Evolutionary conservation across 495 filamentous ascomycete species (phyloP), one percentile per base, ranked within the genome.

Genomic region (Hyphodiscus hymeniophilus): DNA sequence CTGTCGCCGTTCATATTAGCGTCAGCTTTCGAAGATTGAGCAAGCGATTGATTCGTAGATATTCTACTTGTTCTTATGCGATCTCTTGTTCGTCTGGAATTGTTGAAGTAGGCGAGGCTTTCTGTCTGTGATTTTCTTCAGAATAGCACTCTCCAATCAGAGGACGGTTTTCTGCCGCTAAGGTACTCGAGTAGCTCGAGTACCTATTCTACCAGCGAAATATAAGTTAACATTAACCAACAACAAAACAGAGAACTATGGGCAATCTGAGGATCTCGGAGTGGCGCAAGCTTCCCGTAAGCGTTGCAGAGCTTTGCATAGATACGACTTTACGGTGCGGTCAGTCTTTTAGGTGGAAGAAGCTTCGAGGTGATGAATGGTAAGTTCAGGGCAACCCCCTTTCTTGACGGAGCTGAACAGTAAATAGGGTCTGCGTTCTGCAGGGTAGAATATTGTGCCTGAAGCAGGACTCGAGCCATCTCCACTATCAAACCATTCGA

Each of bases 311-410:
- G 61, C 76, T 96, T 23, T 94, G 87, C 52, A 84, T 96, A 47
- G 85, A 94, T 57, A 96, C 90, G 0, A 94, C 88, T 0, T 69
- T 96, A 13, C 81, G 88, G 42, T 95, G 89, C 61, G 90, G 90
- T 16, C 90, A 96, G 59, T 90, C 89, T 2, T 96, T 95, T 60
- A 73, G 92, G 70, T 98, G 92, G 92, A 85, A 83, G 38, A 85
- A 87, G 51, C 75, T 87, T 41, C 71, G 72, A 41, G 74, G 76
- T 15, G 76, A 88, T 56, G 84, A 92, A 76, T 98, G 94, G 92
- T 84, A 56, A 32, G 51, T 46, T 26, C 26, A 28, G 26, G 26
- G 26, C 5, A 4, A 28, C 26, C 26, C 26, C 26, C 26, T 28
- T 21, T 21, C 20, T 38, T 44, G 17, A 38, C 16, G 38, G 46